Base-by-base conservation (phyloP, 495 filamentous ascomycete genomes). In the Neurospora hispaniola region DNA sequence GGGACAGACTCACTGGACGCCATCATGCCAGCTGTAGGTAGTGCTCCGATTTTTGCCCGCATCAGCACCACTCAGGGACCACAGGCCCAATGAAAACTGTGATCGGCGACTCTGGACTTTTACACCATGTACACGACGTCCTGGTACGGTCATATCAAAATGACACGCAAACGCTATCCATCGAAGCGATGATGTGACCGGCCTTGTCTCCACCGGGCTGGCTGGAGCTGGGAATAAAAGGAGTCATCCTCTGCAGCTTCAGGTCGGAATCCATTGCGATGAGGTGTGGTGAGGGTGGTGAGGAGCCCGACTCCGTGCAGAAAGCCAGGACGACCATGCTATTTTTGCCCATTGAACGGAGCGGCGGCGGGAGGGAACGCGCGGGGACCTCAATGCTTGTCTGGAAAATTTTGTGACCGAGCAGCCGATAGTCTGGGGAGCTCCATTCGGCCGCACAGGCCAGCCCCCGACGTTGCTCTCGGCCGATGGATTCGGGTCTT, bases 101-200 rank as follows among this genome's bases (percentile, higher is more conserved):
- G 54, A 5, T 7, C 54, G 54, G 54, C 12, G 23, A 31, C 23
- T 27, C 11, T 62, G 54, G 54, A 62, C 54, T 66, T 66, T 66
- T 66, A 16, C 54, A 14, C 35, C 3, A 38, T 38, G 3, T 38
- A 38, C 35, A 38, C 35, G 4, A 38, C 1, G 27, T 31, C 35
- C 5, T 38, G 35, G 35, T 38, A 38, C 5, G 35, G 54, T 62
- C 27, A 16, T 59, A 59, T 62, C 54, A 62, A 59, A 7, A 27
- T 27, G 48, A 12, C 48, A 48, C 27, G 16, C 39, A 66, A 69
- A 76, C 71, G 69, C 59, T 75, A 74, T 78, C 71, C 59, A 42
- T 70, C 48, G 69, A 20, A 69, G 23, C 35, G 62, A 78, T 78
- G 76, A 74, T 76, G 76, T 78, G 76, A 78, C 70, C 62, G 70